These are phyloP conservation scores for Actinomucor elegans DNA, from an alignment of 371 early-diverging fungal genomes.

Conservation along the genomic window DNA sequence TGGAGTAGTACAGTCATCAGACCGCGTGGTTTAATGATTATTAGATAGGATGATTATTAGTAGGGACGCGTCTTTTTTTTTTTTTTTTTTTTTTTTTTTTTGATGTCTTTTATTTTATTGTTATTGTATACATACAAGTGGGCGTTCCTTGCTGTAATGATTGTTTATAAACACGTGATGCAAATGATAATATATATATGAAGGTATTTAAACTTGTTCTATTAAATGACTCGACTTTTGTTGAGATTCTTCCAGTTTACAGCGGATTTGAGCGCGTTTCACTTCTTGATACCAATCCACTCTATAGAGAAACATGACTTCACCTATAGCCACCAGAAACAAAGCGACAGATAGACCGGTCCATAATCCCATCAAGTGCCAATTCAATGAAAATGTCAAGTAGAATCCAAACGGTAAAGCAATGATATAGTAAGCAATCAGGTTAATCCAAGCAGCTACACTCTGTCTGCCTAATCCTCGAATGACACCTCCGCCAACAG, in stretches of 20 bases:
- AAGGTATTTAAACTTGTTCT: too few species aligned
- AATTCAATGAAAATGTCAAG: conserved; percentile 55
- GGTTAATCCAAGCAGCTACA: conserved; percentile 66
- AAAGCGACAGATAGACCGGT: conserved; percentile 57
- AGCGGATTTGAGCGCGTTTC: conserved; percentile 28
- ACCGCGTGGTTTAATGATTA: too few species aligned
- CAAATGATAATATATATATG: too few species aligned
- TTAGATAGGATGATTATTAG: too few species aligned
- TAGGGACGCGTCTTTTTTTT: too few species aligned
- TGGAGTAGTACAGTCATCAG: too few species aligned
- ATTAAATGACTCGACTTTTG: too few species aligned
- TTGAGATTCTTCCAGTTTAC: conserved; percentile 2
- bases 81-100: too few species aligned
- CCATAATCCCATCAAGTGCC: conserved; percentile 73
- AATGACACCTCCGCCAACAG: conserved; percentile 70
- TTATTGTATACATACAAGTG: too few species aligned
- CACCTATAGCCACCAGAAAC: conserved; percentile 48
- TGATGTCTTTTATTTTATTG: too few species aligned
- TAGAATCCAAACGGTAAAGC: conserved; percentile 69
- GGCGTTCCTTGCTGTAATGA: too few species aligned
- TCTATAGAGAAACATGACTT: conserved; percentile 34
- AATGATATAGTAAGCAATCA: conserved; percentile 68
- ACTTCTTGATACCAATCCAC: conserved; percentile 57
- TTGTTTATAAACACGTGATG: too few species aligned
- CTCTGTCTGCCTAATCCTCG: conserved; percentile 75